Evolutionary conservation across 2,329 filamentous ascomycete species (phyloP).

Genomic region (Cercospora zeae-maydis): DNA sequence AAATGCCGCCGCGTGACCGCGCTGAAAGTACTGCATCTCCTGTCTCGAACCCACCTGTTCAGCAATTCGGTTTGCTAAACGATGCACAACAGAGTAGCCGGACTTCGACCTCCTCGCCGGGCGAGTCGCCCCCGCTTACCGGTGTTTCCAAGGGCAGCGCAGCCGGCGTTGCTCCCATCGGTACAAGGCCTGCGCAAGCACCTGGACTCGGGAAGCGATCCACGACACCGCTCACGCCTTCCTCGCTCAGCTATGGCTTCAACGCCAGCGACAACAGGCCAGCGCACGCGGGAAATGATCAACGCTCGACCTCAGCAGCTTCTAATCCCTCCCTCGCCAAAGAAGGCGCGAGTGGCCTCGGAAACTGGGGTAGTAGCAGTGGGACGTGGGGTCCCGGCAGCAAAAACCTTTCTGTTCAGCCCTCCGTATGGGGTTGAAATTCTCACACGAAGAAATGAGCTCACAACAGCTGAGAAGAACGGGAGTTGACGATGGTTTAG

Average conservation of each 20-base stretch:
- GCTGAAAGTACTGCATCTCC: slow-evolving; percentile 76
- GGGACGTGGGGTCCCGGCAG: slow-evolving; percentile 72
- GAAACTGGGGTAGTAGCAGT: slow-evolving; percentile 73
- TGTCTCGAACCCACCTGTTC: slow-evolving; percentile 59
- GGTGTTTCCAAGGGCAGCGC: slow-evolving; percentile 57
- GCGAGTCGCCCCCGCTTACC: slow-evolving; percentile 69
- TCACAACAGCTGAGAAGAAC: slow-evolving; percentile 12
- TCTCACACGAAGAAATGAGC: slow-evolving; percentile 8
- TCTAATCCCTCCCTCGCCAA: slow-evolving; percentile 54
- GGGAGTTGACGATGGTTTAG: slow-evolving; percentile 18
- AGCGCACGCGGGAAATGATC: slow-evolving; percentile 49
- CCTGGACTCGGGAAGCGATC: slow-evolving; percentile 72
- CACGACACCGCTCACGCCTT: slow-evolving; percentile 78
- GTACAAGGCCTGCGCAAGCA: slow-evolving; percentile 71
- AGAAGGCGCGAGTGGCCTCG: slow-evolving; percentile 43
- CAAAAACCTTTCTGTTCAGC: slow-evolving; percentile 79
- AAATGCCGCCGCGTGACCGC: slow-evolving; percentile 50
- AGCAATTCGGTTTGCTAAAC: slow-evolving; percentile 43
- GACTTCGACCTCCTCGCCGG: slow-evolving; percentile 82
- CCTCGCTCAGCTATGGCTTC: slow-evolving; percentile 75
- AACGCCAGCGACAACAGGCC: slow-evolving; percentile 51
- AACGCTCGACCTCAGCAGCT: slow-evolving; percentile 55
- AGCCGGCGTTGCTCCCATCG: slow-evolving; percentile 81
- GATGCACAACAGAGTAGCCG: slow-evolving; percentile 63
- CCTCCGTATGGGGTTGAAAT: slow-evolving; percentile 84